A percentile compares a stretch with the other conserved stretches of the same genome.
Evolutionary conservation across 2,329 filamentous ascomycete species (phyloP).

Genomic region (Annulohypoxylon truncatum): DNA sequence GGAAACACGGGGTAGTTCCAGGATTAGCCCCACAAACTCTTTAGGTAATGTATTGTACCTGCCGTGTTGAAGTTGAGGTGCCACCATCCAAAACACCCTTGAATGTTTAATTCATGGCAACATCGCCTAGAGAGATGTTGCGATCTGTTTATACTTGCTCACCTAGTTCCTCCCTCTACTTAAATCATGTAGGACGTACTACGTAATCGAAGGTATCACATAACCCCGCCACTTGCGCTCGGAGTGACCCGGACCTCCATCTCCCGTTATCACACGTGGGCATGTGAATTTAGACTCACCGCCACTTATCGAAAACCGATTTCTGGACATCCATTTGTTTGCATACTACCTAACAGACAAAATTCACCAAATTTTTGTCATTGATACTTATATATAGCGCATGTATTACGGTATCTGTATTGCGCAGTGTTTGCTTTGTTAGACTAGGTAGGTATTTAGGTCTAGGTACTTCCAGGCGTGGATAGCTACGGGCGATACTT

Average conservation of each 20-base stretch:
- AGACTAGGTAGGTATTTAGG: neutral
- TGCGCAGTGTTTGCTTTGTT: neutral
- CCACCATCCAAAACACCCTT: conserved; percentile 1
- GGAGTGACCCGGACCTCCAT: conserved; percentile 11
- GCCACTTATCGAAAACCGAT: conserved; percentile 17
- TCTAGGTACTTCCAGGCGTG: neutral
- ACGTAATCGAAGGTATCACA: neutral
- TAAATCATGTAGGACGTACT: neutral
- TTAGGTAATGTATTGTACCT: neutral
- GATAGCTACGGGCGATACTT: conserved; percentile 15
- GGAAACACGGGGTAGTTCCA: conserved; percentile 38
- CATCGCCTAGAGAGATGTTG: neutral
- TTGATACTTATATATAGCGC: neutral
- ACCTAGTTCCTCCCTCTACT: neutral
- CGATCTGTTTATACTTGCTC: neutral
- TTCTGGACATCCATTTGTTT: conserved; percentile 8
- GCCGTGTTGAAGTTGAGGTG: neutral
- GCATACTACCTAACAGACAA: too few species aligned
- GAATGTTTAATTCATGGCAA: conserved; percentile 7
- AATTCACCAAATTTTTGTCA: neutral
- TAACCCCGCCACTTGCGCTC: conserved; percentile 15
- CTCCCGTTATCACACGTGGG: conserved; percentile 29
- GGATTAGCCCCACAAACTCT: conserved; percentile 8
- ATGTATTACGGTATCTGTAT: neutral
- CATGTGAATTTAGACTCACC: conserved; percentile 26